phyloP scores from a whole-genome alignment of 1,284 basidiomycete genomes.

The Leccinum holopus region DNA sequence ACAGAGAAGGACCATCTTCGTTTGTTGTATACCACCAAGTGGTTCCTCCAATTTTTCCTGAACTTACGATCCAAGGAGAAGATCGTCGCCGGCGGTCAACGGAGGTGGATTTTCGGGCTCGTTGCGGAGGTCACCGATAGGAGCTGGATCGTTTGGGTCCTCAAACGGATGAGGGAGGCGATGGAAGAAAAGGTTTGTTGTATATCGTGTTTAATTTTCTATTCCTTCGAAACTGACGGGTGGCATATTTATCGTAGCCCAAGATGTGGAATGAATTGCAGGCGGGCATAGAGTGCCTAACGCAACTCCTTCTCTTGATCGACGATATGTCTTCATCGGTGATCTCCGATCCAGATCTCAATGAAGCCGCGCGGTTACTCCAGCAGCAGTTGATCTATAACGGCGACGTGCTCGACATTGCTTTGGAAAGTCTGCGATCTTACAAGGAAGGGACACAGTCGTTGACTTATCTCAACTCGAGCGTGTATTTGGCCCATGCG shows the following conservation, averaged over 20 bases:
- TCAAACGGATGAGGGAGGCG: slow-evolving; percentile 82
- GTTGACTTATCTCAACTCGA: slow-evolving; percentile 78
- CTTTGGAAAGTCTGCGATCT: slow-evolving; percentile 69
- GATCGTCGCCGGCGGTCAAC: slow-evolving; percentile 28
- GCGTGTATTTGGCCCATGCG: slow-evolving; percentile 79
- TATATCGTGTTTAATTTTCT: slow-evolving; percentile 3
- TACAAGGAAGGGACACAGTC: slow-evolving; percentile 77
- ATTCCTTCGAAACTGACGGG: slow-evolving; percentile 12
- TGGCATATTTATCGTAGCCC: slow-evolving; percentile 50
- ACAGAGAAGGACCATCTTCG: slow-evolving; percentile 89
- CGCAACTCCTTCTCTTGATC: slow-evolving; percentile 82
- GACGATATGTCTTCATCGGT: slow-evolving; percentile 56
- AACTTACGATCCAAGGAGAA: slow-evolving; percentile 49
- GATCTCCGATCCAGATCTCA: slow-evolving; percentile 50
- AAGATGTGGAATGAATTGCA: slow-evolving; percentile 92
- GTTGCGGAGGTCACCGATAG: slow-evolving; percentile 85
- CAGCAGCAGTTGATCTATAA: slow-evolving; percentile 93
- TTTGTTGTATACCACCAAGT: slow-evolving; percentile 78
- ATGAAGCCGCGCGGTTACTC: slow-evolving; percentile 75
- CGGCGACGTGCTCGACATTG: slow-evolving; percentile 86
- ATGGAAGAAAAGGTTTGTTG: slow-evolving; percentile 80
- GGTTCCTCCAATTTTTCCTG: slow-evolving; percentile 90
- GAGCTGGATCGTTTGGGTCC: slow-evolving; percentile 84
- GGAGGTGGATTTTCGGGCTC: slow-evolving; percentile 67
- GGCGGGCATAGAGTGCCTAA: slow-evolving; percentile 90